phyloP scores from a whole-genome alignment of 1,284 basidiomycete species.

The Heterobasidion parviporum region DNA sequence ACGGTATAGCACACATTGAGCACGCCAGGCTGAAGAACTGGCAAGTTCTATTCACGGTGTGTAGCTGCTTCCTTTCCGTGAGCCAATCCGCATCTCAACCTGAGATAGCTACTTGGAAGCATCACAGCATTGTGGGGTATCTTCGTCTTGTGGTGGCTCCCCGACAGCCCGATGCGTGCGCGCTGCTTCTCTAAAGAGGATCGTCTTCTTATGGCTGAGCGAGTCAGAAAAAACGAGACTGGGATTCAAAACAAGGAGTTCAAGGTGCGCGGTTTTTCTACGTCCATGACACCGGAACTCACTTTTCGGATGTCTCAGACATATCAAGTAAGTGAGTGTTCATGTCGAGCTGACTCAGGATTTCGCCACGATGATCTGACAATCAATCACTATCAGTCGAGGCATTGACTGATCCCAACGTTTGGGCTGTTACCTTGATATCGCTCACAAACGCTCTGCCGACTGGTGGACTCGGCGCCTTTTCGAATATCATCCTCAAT shows the following conservation, averaged over 20 bases:
- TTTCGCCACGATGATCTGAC: background rate
- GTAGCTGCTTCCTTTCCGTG: slow-evolving; percentile 6
- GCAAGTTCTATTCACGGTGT: slow-evolving; percentile 42
- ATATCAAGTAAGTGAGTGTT: background rate
- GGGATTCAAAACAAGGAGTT: slow-evolving; percentile 48
- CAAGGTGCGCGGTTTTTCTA: slow-evolving; percentile 24
- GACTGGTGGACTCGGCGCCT: slow-evolving; percentile 44
- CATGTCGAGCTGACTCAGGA: background rate
- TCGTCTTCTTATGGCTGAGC: slow-evolving; percentile 41
- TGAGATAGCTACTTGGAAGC: slow-evolving; percentile 32
- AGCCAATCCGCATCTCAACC: background rate
- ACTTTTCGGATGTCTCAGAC: background rate
- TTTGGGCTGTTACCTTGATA: slow-evolving; percentile 35
- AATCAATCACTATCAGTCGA: slow-evolving; percentile 23
- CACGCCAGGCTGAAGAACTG: slow-evolving; percentile 36
- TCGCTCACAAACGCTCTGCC: slow-evolving; percentile 47
- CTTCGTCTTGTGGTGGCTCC: slow-evolving; percentile 43
- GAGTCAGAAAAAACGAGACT: slow-evolving; percentile 47
- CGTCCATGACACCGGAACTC: background rate
- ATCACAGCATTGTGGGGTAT: slow-evolving; percentile 39
- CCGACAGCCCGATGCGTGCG: slow-evolving; percentile 42
- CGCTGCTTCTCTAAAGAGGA: slow-evolving; percentile 41
- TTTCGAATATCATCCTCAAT: slow-evolving; percentile 42
- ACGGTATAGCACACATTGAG: slow-evolving; percentile 40
- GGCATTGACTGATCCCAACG: slow-evolving; percentile 37